Conservation (phyloP, 2,329 filamentous ascomycete species). For the Cryoendolithus antarcticus region DNA sequence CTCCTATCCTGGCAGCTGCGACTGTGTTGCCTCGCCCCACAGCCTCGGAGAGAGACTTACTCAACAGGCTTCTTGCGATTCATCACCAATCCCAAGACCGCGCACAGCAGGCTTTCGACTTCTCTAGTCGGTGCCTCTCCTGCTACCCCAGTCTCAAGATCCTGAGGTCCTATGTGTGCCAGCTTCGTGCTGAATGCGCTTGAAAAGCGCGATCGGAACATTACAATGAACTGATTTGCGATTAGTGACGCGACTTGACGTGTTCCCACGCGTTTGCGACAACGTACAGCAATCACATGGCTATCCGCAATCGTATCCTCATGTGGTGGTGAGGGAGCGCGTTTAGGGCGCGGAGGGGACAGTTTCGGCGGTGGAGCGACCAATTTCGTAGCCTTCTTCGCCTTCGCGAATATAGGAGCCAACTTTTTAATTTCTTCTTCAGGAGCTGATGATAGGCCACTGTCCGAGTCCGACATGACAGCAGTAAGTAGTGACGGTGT, state of each 20-base stretch:
- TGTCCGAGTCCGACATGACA: conserved; percentile 38
- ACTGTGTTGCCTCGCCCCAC: too few relatives aligned
- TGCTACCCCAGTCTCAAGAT: conserved; percentile 76
- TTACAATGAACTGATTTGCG: conserved; percentile 72
- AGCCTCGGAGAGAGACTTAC: conserved; percentile 44
- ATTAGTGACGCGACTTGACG: conserved; percentile 32
- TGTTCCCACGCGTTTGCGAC: conserved; percentile 11
- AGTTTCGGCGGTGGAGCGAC: conserved; percentile 33
- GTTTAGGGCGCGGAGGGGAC: conserved; percentile 41
- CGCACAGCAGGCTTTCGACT: conserved; percentile 79
- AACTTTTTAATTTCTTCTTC: conserved; percentile 41
- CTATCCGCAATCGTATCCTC: conserved; percentile 86
- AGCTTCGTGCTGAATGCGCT: conserved; percentile 81
- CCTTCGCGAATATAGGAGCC: conserved; percentile 25
- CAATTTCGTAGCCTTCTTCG: conserved; percentile 29
- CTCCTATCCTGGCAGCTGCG: too few relatives aligned
- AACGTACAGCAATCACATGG: conserved; percentile 78
- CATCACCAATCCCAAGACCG: conserved; percentile 71
- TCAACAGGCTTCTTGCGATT: conserved; percentile 99
- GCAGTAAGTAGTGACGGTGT: conserved; percentile 13
- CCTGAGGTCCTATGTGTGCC: conserved; percentile 84
- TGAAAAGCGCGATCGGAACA: conserved; percentile 89
- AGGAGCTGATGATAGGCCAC: conserved; percentile 46
- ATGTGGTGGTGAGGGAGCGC: conserved; percentile 78
- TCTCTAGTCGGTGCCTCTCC: conserved; percentile 69